Conservation (phyloP, 2,329 filamentous ascomycete species). For the Neospermospora avenae region DNA sequence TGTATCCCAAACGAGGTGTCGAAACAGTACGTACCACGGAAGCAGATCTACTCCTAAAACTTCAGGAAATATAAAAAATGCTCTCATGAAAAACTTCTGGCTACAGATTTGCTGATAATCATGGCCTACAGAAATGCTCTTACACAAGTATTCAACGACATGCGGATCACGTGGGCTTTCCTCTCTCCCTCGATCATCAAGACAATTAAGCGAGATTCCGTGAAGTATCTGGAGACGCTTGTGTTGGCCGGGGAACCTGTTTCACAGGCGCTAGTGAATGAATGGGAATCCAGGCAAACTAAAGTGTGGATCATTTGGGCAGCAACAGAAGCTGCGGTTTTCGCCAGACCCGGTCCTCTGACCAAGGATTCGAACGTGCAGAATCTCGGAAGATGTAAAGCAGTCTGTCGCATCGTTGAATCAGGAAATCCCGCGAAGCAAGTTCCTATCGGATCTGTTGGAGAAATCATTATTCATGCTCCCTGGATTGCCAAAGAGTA, state of each 20-base stretch:
- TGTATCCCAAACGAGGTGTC: constrained; percentile 38
- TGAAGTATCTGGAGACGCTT: constrained; percentile 22
- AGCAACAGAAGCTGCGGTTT: not conserved
- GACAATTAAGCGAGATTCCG: constrained; percentile 19
- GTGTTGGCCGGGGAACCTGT: constrained; percentile 31
- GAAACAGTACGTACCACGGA: not conserved
- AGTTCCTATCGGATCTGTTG: constrained; percentile 19
- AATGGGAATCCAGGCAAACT: constrained; percentile 32
- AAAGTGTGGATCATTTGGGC: constrained; percentile 19
- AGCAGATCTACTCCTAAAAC: too few species aligned
- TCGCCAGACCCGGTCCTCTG: not conserved
- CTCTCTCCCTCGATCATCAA: constrained; percentile 29
- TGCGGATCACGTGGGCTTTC: constrained; percentile 21
- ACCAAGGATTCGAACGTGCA: not conserved
- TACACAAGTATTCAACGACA: constrained; percentile 25
- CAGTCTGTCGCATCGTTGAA: constrained; percentile 37
- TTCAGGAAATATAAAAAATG: too few species aligned
- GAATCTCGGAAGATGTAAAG: constrained; percentile 1
- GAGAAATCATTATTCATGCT: constrained; percentile 35
- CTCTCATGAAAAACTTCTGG: too few species aligned
- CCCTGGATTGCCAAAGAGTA: constrained; percentile 60
- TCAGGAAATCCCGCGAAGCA: constrained; percentile 16
- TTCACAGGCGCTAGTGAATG: constrained; percentile 37
- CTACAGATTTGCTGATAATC: too few species aligned
- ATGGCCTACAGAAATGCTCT: constrained; percentile 31